Evolutionary conservation across 2,329 filamentous ascomycete genomes (phyloP).

Genomic region (Colletotrichum kahawae): DNA sequence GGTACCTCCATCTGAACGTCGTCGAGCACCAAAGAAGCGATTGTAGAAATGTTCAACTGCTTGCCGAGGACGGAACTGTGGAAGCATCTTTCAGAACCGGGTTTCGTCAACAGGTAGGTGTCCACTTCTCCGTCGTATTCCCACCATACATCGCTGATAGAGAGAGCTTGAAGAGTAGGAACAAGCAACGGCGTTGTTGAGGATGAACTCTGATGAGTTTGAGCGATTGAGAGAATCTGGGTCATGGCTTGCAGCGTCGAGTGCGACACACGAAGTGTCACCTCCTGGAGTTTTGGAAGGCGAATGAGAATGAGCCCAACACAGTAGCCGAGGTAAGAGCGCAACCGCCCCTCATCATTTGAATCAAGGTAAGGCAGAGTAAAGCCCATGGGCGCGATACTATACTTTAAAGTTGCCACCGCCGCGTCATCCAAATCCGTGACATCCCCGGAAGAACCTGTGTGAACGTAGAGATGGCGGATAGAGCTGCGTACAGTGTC

Average conservation of each 20-base stretch:
- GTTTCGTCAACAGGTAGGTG: neutral
- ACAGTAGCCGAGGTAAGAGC: neutral
- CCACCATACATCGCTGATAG: rapidly evolving
- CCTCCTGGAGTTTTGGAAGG: neutral
- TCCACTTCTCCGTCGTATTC: neutral
- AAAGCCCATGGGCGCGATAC: neutral
- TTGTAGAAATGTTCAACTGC: neutral
- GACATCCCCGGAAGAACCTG: neutral
- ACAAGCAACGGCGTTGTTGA: neutral
- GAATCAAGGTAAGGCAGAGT: rapidly evolving
- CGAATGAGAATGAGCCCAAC: neutral
- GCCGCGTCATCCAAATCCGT: neutral
- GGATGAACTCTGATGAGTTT: rapidly evolving
- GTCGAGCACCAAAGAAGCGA: neutral
- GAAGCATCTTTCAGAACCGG: neutral
- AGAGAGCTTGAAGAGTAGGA: neutral
- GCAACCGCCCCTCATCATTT: rapidly evolving
- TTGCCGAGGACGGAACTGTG: rapidly evolving
- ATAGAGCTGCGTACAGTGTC: neutral
- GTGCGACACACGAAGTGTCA: neutral
- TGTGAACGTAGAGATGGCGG: neutral
- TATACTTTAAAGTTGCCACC: neutral
- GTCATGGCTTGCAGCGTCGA: rapidly evolving
- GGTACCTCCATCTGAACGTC: rapidly evolving
- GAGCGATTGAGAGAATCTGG: neutral